Percentiles rank a stretch among this genome's conserved stretches.
phyloP scores from a whole-genome alignment of 2,329 filamentous ascomycete species.

The Aspergillus ruber region DNA sequence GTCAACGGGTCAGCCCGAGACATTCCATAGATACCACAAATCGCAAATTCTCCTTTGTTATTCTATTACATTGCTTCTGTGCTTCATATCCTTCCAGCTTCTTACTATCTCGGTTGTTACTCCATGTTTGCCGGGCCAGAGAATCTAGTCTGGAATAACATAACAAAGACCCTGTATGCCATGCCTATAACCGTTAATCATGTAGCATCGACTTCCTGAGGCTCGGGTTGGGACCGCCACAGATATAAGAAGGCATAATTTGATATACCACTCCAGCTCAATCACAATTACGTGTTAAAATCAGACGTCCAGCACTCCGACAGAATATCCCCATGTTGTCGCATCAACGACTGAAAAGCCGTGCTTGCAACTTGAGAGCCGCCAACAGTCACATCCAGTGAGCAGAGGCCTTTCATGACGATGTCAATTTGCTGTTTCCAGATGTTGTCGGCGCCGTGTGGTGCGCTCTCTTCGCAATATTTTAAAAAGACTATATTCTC shows the following conservation, averaged over 20 bases:
- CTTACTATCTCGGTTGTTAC: neutral
- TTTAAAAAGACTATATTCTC: neutral
- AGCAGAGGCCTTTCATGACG: neutral
- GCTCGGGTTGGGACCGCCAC: too few relatives aligned
- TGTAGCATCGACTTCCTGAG: too few relatives aligned
- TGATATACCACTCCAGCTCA: too few relatives aligned
- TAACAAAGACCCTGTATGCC: neutral
- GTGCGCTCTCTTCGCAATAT: neutral
- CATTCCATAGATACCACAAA: too few relatives aligned
- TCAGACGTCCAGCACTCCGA: neutral
- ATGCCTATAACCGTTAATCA: too few relatives aligned
- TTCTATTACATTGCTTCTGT: too few relatives aligned
- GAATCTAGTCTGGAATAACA: neutral
- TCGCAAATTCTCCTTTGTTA: too few relatives aligned
- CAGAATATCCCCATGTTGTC: neutral
- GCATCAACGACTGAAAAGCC: neutral
- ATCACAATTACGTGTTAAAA: neutral
- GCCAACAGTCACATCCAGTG: neutral
- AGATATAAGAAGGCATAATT: too few relatives aligned
- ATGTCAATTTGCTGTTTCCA: neutral
- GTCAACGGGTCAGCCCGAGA: too few relatives aligned
- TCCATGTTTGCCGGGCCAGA: neutral
- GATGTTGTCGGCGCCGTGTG: neutral
- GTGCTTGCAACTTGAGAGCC: neutral
- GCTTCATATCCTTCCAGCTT: too few relatives aligned